phyloP scores from a whole-genome alignment of 2,329 filamentous ascomycete species.

The Penicillium brasilianum region DNA sequence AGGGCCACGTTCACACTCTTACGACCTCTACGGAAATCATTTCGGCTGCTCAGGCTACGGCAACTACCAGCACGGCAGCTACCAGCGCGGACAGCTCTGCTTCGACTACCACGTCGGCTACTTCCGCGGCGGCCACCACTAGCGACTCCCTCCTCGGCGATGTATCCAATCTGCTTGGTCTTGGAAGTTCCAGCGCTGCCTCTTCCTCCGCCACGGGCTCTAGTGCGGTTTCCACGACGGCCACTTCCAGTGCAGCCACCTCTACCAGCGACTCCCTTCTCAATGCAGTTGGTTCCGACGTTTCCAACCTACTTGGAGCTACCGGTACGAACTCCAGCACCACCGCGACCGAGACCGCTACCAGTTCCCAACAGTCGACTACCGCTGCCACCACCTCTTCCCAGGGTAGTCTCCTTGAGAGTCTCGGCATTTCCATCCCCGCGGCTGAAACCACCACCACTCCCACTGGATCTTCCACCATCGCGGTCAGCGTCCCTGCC shows the following conservation, averaged over 20 bases:
- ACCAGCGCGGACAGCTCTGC: conserved; percentile 7
- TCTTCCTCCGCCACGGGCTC: neutral
- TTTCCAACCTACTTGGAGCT: neutral
- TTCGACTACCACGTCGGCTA: neutral
- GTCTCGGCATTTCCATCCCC: conserved; percentile 10
- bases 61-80: conserved; percentile 14
- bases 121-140: neutral
- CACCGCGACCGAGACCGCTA: conserved; percentile 4
- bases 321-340: neutral
- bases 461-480: conserved; percentile 22
- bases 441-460: conserved; percentile 1
- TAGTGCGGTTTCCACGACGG: neutral
- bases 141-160: conserved; percentile 8
- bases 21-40: conserved; percentile 20
- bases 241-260: neutral
- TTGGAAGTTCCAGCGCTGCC: neutral
- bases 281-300: conserved; percentile 9
- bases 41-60: conserved; percentile 11
- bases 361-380: too few species aligned
- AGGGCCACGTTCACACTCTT: conserved; percentile 26
- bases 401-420: conserved; percentile 17
- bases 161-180: conserved; percentile 1
- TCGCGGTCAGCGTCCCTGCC: conserved; percentile 36
- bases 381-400: conserved; percentile 3
- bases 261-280: conserved; percentile 9